Evolutionary conservation across 148 eudicot species (phyloP).

Genomic region (Persicaria maculosa): DNA sequence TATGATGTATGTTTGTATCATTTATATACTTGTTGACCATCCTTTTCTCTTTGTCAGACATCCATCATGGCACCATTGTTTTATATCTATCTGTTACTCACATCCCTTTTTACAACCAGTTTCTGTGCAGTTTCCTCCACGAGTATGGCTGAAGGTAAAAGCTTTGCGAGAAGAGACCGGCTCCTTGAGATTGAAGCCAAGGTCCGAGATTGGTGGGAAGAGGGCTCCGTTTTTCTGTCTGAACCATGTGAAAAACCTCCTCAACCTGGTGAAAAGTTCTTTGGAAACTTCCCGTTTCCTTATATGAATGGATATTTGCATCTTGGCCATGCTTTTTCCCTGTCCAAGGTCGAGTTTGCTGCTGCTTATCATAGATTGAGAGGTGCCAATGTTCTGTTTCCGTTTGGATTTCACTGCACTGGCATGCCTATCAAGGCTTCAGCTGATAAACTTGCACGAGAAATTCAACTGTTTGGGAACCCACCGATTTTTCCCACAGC

Average conservation of each 20-base stretch:
- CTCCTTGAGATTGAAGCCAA: constrained; percentile 61
- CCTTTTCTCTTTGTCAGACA: not conserved
- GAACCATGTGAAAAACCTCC: constrained; percentile 50
- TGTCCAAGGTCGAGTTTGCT: constrained; percentile 89
- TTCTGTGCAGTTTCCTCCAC: constrained; percentile 28
- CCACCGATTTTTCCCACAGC: constrained; percentile 72
- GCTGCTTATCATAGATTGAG: constrained; percentile 76
- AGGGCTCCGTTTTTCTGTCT: constrained; percentile 50
- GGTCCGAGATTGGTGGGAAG: constrained; percentile 61
- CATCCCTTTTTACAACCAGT: constrained; percentile 18
- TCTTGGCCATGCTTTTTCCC: constrained; percentile 85
- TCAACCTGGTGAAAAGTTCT: constrained; percentile 67
- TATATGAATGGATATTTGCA: constrained; percentile 91
- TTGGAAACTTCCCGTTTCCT: constrained; percentile 92
- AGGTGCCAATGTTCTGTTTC: constrained; percentile 84
- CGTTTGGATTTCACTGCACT: constrained; percentile 87
- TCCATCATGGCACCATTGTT: not conserved
- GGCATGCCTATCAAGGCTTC: constrained; percentile 98
- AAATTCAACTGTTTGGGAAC: constrained; percentile 61
- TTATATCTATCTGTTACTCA: not conserved
- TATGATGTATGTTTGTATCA: not conserved
- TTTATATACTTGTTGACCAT: not conserved
- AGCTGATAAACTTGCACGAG: constrained; percentile 73
- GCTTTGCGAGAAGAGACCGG: constrained; percentile 69
- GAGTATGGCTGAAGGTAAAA: constrained; percentile 45